These are phyloP conservation scores for Chlorencoelia australis DNA, from an alignment of 2,329 filamentous ascomycete genomes.

Conservation along the genomic window DNA sequence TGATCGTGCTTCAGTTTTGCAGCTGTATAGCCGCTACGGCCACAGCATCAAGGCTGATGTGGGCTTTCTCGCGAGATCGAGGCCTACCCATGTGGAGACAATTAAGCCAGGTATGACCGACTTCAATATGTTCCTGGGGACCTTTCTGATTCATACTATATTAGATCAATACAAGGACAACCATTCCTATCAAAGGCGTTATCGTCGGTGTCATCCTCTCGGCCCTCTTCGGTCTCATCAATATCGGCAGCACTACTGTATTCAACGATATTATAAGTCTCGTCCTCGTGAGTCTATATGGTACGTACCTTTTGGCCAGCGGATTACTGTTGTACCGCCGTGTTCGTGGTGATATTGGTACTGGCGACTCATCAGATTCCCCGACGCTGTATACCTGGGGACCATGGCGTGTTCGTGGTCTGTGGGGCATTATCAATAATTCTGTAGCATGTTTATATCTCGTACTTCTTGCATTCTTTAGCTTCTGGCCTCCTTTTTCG, in stretches of 20 bases:
- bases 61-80: slow-evolving; percentile 34
- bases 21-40: slow-evolving; percentile 15
- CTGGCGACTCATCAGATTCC: not conserved
- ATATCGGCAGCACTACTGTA: slow-evolving; percentile 38
- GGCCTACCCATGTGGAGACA: slow-evolving; percentile 29
- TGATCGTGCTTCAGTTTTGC: not conserved
- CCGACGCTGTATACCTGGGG: not conserved
- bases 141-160: not conserved
- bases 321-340: slow-evolving; percentile 1
- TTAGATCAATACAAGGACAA: not conserved
- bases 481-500: slow-evolving; percentile 35
- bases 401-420: slow-evolving; percentile 20
- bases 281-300: slow-evolving; percentile 34
- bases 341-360: slow-evolving; percentile 3
- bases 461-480: slow-evolving; percentile 30
- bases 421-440: slow-evolving; percentile 33
- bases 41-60: slow-evolving; percentile 29
- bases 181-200: not conserved
- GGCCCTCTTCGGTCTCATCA: slow-evolving; percentile 29
- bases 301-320: slow-evolving; percentile 26
- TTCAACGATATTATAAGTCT: slow-evolving; percentile 43
- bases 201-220: not conserved
- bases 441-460: slow-evolving; percentile 33
- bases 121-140: no score
- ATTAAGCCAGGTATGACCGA: not conserved